A percentile compares a stretch with the other conserved stretches of the same genome.
Evolutionary conservation across 306 rosid species (phyloP).

Genomic region (Coriaria nepalensis): DNA sequence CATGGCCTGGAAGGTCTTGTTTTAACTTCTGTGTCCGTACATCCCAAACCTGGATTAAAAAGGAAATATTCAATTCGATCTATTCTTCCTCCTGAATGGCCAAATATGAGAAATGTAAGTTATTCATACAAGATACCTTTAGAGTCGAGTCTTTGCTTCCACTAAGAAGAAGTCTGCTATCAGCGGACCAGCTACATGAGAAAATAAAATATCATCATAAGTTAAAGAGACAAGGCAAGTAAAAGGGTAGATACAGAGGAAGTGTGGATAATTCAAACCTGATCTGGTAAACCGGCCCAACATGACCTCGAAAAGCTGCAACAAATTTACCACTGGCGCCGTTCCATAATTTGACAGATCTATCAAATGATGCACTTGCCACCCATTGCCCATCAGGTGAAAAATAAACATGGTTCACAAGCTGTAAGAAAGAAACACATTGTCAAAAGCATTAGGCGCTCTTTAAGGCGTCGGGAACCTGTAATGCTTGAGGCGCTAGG

Average conservation of each 20-base stretch:
- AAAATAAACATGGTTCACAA: conserved; percentile 81
- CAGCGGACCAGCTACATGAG: conserved; percentile 83
- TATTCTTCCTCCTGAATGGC: conserved; percentile 1
- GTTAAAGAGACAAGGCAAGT: conserved; percentile 12
- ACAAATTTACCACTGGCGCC: conserved; percentile 75
- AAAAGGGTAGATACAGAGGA: conserved; percentile 1
- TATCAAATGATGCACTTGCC: conserved; percentile 92
- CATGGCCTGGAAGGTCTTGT: conserved; percentile 97
- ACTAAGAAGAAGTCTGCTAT: conserved; percentile 83
- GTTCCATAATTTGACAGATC: conserved; percentile 85
- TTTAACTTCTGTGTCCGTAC: conserved; percentile 59
- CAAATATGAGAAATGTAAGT: conserved; percentile 7
- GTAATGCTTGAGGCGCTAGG: too few species aligned
- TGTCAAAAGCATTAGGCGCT: not conserved
- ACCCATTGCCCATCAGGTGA: conserved; percentile 99
- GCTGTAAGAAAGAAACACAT: conserved; percentile 32
- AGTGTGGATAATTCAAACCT: conserved; percentile 32
- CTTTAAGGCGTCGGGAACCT: too few species aligned
- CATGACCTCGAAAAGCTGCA: conserved; percentile 80
- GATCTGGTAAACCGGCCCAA: conserved; percentile 88
- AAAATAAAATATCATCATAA: conserved; percentile 12
- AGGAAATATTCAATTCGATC: conserved; percentile 2
- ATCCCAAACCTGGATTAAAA: conserved; percentile 74
- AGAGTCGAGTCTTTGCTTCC: conserved; percentile 92
- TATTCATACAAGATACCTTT: conserved; percentile 39